phyloP scores from a whole-genome alignment of 192 early-diverging fungal species.

The Umbelopsis sp. region DNA sequence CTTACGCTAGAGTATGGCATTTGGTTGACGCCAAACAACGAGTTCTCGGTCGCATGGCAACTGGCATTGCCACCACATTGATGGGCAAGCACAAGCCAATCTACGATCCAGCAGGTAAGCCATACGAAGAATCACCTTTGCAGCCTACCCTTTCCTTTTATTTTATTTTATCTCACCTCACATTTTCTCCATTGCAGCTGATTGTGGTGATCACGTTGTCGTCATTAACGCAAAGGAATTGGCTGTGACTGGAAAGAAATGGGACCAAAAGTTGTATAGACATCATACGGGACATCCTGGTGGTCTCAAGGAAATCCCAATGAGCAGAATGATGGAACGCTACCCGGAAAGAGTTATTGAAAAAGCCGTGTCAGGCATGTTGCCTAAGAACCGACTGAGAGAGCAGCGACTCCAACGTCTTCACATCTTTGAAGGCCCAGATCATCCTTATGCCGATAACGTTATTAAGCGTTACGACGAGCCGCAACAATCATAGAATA shows the following conservation, averaged over 20 bases:
- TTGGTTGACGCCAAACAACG: constrained; percentile 86
- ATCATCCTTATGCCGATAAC: constrained; percentile 87
- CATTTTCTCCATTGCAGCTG: constrained; percentile 51
- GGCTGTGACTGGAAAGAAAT: constrained; percentile 81
- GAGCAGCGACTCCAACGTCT: constrained; percentile 75
- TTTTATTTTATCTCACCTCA: not conserved
- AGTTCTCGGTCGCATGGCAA: constrained; percentile 84
- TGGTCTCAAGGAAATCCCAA: constrained; percentile 78
- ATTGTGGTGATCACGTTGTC: constrained; percentile 96
- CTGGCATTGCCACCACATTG: constrained; percentile 84
- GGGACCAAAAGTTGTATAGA: constrained; percentile 82
- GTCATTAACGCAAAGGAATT: constrained; percentile 89
- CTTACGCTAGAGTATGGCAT: constrained; percentile 90
- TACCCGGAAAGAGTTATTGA: constrained; percentile 81
- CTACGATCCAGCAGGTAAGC: constrained; percentile 79
- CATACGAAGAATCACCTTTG: not conserved
- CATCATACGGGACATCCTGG: constrained; percentile 88
- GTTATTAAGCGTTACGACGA: constrained; percentile 78
- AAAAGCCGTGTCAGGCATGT: constrained; percentile 92
- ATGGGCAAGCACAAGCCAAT: constrained; percentile 98
- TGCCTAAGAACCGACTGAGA: constrained; percentile 92
- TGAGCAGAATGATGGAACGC: constrained; percentile 72
- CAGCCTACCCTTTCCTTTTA: not conserved
- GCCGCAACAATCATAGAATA: constrained; percentile 8
- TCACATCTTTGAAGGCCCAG: constrained; percentile 78